Evolutionary conservation across 106 monocot species (phyloP), one percentile per base, ranked within the genome.

Genomic region (Amphibolis antarctica): DNA sequence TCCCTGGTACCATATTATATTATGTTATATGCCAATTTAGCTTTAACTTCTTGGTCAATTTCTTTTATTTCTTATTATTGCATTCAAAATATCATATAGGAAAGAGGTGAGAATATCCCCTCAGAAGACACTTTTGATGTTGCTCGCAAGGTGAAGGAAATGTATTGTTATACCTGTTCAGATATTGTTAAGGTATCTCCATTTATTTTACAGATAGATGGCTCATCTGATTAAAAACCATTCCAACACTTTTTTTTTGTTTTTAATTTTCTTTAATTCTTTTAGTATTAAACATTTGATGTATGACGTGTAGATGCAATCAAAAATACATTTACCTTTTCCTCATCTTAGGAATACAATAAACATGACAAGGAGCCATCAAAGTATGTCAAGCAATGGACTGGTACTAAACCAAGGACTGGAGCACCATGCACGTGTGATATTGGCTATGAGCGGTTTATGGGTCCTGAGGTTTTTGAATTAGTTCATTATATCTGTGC

Each of bases 381-480:
- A 14, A 92, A 82, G 75, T 92, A 82, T 66, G 73, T 86, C 31
- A 92, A 92, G 70, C 86, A 92, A 46, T 92, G 81, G 79, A 87
- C 61, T 73, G 92, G 92, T 30, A 51, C 80, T 51, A 92, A 92
- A 69, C 84, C 86, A 73, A 92, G 84, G 43, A 92, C 84, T 44
- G 84, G 92, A 58, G 83, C 92, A 75, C 71, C 83, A 62, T 92
- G 87, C 53, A 78, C 83, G 0, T 86, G 92, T 62, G 92, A 92
- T 75, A 82, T 92, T 71, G 92, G 92, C 69, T 92, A 92, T 81
- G 92, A 92, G 57, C 86, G 92, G 0, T 92, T 92, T 64, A 77
- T 92, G 73, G 92, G 92, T 5, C 92, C 92, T 59, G 92, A 92
- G 92, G 92, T 92, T 31, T 24, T 52, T 63, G 19, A 42, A 45